These are phyloP conservation scores for Zasmidium angulare DNA, from an alignment of 2,329 filamentous ascomycete genomes.

Conservation along the genomic window DNA sequence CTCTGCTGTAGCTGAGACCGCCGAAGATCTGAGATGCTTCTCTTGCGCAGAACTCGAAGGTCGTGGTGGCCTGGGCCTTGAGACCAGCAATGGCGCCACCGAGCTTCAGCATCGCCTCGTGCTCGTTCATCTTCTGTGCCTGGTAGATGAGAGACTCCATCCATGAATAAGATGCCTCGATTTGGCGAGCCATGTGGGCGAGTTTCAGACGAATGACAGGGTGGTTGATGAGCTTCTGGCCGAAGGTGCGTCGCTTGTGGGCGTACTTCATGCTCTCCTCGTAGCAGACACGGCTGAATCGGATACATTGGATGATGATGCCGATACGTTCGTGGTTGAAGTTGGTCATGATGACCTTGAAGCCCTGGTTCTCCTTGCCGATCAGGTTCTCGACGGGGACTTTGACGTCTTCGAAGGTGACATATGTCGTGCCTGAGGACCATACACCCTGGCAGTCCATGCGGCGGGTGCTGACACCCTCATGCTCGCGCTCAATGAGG, in stretches of 20 bases:
- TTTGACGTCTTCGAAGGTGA: constrained; percentile 98
- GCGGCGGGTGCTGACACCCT: constrained; percentile 85
- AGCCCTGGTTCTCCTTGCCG: constrained; percentile 96
- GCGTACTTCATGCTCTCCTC: constrained; percentile 96
- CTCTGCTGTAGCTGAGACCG: constrained; percentile 85
- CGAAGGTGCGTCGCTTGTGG: constrained; percentile 94
- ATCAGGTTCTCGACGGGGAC: constrained; percentile 98
- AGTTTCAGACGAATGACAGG: constrained; percentile 83
- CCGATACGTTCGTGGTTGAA: constrained; percentile 99
- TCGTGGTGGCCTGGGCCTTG: constrained; percentile 90
- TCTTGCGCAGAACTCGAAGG: constrained; percentile 95
- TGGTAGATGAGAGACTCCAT: constrained; percentile 94
- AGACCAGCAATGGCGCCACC: constrained; percentile 90
- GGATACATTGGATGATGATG: constrained; percentile 95
- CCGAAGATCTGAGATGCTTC: constrained; percentile 98
- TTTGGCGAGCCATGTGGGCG: constrained; percentile 96
- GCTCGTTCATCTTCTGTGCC: constrained; percentile 88
- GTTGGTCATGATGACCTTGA: constrained; percentile 99
- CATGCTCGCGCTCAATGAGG: constrained; percentile 81
- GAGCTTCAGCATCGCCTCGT: constrained; percentile 92
- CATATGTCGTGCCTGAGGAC: constrained; percentile 92
- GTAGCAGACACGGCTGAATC: constrained; percentile 95
- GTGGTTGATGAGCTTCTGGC: constrained; percentile 94
- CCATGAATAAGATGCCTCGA: constrained; percentile 96
- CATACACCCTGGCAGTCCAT: constrained; percentile 99